A percentile compares a stretch with the other conserved stretches of the same genome.
These are phyloP conservation scores for Euphorbia peplus DNA, from an alignment of 345 rosid genomes.

Conservation along the genomic window DNA sequence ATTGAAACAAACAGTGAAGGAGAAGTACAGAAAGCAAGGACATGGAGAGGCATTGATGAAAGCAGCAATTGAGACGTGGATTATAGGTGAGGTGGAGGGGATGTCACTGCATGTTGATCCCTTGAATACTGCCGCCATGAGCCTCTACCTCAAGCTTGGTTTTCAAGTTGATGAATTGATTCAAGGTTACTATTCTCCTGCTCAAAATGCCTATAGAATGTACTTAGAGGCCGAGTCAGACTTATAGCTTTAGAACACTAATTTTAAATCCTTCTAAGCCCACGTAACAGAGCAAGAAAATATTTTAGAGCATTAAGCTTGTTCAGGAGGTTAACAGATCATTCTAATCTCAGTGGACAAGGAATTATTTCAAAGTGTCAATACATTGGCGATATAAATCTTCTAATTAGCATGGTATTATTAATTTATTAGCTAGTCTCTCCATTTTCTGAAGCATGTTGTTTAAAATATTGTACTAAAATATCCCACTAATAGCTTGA, in stretches of 20 bases:
- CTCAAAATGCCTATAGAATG: slow-evolving; percentile 77
- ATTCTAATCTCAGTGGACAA: too few relatives aligned
- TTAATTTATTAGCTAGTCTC: too few relatives aligned
- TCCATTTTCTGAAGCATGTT: too few relatives aligned
- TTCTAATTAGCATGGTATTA: too few relatives aligned
- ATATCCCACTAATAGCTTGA: too few relatives aligned
- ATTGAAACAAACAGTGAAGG: slow-evolving; percentile 49
- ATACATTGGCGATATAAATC: too few relatives aligned
- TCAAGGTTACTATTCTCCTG: slow-evolving; percentile 61
- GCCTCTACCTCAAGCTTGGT: slow-evolving; percentile 67
- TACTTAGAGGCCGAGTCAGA: slow-evolving; percentile 50
- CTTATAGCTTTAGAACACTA: slow-evolving; percentile 2
- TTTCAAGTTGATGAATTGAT: slow-evolving; percentile 61
- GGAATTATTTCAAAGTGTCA: too few relatives aligned
- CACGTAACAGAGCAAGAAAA: too few relatives aligned
- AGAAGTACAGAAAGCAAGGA: slow-evolving; percentile 57
- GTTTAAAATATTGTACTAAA: too few relatives aligned
- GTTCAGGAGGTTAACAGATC: too few relatives aligned
- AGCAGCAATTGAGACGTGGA: slow-evolving; percentile 67
- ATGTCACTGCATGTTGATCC: slow-evolving; percentile 81
- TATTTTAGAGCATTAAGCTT: too few relatives aligned
- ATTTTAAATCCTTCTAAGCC: too few relatives aligned
- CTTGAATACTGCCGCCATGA: slow-evolving; percentile 55
- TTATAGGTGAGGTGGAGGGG: slow-evolving; percentile 56
- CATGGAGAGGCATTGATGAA: slow-evolving; percentile 65